A percentile compares a stretch with the other conserved stretches of the same genome.
Evolutionary conservation across 176 grass and related monocot genomes (phyloP).

Genomic region (Cymbopogon citratus): DNA sequence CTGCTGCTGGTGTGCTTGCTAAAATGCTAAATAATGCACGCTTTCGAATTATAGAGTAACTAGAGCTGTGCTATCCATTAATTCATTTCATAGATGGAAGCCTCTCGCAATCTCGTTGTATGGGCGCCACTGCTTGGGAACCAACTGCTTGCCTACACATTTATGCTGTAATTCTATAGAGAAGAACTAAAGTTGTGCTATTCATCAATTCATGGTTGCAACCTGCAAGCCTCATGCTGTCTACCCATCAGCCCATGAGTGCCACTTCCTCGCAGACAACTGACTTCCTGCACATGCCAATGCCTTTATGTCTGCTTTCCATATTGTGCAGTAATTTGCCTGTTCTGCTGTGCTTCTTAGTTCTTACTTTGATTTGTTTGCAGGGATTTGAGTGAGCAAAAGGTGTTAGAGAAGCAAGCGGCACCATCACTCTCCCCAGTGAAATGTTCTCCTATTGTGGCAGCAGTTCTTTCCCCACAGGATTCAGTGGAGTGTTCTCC

Average conservation of each 20-base stretch:
- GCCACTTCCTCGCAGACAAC: not conserved
- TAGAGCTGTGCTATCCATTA: not conserved
- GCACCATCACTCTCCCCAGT: slow-evolving; percentile 7
- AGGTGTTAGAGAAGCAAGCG: slow-evolving; percentile 22
- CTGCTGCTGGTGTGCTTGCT: not conserved
- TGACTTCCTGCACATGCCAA: not conserved
- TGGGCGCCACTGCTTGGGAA: not conserved
- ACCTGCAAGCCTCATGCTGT: not conserved
- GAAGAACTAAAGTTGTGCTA: not conserved
- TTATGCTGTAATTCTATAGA: not conserved
- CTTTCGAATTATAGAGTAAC: too few species aligned
- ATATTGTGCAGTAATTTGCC: not conserved
- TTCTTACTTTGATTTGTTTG: slow-evolving; percentile 18
- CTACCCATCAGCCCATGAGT: not conserved
- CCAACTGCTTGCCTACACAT: not conserved
- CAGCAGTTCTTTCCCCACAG: not conserved
- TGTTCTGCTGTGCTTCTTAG: slow-evolving; percentile 6
- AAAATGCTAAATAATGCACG: not conserved
- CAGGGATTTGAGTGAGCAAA: slow-evolving; percentile 19
- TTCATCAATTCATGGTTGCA: not conserved
- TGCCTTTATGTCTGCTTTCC: not conserved
- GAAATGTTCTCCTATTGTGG: slow-evolving; percentile 12
- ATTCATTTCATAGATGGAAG: not conserved
- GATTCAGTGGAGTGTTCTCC: slow-evolving; percentile 3
- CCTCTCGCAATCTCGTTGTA: not conserved